Base-by-base conservation (phyloP, 1,284 basidiomycete species). In the Ganoderma lucidum region DNA sequence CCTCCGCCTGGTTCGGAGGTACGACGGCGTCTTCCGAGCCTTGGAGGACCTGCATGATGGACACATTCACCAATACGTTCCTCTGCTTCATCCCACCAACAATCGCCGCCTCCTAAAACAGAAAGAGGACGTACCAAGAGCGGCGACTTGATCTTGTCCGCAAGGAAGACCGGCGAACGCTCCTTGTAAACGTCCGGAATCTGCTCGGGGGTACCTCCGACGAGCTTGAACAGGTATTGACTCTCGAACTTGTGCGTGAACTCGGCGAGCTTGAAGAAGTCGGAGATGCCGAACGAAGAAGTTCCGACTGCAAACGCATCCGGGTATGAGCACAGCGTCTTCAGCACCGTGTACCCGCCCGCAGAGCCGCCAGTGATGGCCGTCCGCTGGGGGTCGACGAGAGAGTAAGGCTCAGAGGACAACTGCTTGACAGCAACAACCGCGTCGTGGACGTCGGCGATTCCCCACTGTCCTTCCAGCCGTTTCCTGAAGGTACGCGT, bases 371-470 rank as follows among this genome's bases (percentile, higher is more conserved):
- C 86, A n/a, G 82, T 81, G 65, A 93, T 88, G 32, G 87, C 85
- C 2, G 85, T 83, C 14, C 92, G 89, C 53, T 84, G 78, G 0
- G 81, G 78, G 71, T 93, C 90, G 66, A 90, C 83, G 66, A 88
- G 82, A 30, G 79, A 77, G 76, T 84, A 79, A 0, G 83, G 82
- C 0, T 78, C 70, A 2, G 78, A 73, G 2, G 87, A 82, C 23
- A 93, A 83, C 42, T 81, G 79, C 51, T 81, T 77, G 4, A 86
- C 87, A 2, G 88, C 86, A 9, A 81, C 77, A 23, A 89, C 86
- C 73, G 86, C 87, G 74, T 94, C 92, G 1, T 83, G 78, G 0
- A 90, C 85, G 74, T 93, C 93, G 19, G 87, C 85, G 41, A 91
- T 74, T 8, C 92, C 92, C 92, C 92, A 94, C n/a, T 87, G 77